A percentile compares a stretch with the other conserved stretches of the same genome.
These are phyloP conservation scores for Trichoderma reesei DNA, from an alignment of 495 filamentous ascomycete species.

Conservation along the genomic window DNA sequence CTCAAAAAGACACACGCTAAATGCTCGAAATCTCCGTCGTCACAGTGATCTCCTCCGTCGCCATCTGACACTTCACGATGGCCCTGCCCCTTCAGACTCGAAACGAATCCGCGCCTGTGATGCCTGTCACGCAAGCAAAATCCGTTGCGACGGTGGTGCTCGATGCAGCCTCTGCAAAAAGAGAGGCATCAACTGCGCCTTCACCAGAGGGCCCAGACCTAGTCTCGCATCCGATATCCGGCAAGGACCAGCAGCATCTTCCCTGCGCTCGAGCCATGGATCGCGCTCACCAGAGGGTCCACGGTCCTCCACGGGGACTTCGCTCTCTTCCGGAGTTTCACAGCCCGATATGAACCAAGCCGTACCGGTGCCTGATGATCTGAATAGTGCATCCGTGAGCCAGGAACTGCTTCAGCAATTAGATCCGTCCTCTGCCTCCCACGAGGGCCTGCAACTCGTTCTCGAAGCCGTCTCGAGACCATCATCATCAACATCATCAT, in stretches of 20 bases:
- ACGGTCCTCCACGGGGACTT: not conserved
- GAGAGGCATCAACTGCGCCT: conserved; percentile 17
- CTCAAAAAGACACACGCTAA: not conserved
- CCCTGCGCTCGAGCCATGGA: not conserved
- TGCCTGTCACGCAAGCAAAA: conserved; percentile 21
- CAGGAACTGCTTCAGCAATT: not conserved
- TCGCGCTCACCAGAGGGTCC: not conserved
- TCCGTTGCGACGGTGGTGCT: conserved; percentile 21
- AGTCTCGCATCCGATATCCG: not conserved
- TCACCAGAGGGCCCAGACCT: conserved; percentile 11
- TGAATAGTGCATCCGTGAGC: not conserved
- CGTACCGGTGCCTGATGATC: not conserved
- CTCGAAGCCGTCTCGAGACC: not conserved
- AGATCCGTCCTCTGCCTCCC: not conserved
- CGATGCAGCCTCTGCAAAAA: conserved; percentile 20
- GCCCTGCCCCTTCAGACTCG: not conserved
- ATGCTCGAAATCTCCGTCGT: not conserved
- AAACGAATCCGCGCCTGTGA: conserved; percentile 18
- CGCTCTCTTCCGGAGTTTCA: not conserved
- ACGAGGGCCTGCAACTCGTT: not conserved
- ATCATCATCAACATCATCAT: not conserved
- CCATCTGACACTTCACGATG: conserved; percentile 12
- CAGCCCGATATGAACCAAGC: not conserved
- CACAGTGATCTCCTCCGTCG: conserved; percentile 13
- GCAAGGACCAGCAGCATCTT: not conserved